Evolutionary conservation across 371 early-diverging fungal genomes (phyloP).

Genomic region (Polyrhizophydium stewartii): DNA sequence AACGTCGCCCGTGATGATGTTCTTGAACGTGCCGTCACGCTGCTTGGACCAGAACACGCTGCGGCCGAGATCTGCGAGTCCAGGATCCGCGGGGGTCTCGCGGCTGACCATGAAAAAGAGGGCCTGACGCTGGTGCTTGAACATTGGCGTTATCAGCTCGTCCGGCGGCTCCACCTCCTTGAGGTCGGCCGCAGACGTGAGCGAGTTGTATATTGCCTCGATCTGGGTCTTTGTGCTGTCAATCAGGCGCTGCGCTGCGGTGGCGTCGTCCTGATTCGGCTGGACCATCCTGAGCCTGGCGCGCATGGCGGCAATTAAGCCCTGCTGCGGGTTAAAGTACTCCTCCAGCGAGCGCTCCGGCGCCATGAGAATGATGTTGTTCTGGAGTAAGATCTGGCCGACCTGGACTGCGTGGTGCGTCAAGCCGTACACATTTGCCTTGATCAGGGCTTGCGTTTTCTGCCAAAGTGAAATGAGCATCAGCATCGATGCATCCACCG

Average conservation of each 20-base stretch:
- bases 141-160: constrained; percentile 43
- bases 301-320: neutral
- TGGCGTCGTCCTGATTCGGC: neutral
- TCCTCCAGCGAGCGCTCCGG: neutral
- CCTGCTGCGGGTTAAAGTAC: neutral
- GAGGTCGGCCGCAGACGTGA: constrained; percentile 49
- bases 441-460: neutral
- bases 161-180: constrained; percentile 43
- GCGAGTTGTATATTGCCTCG: constrained; percentile 50
- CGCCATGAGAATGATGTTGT: neutral
- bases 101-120: constrained; percentile 52
- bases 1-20: constrained; percentile 44
- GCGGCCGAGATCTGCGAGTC: neutral
- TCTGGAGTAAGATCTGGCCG: neutral
- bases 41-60: neutral
- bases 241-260: neutral
- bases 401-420: neutral
- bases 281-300: neutral
- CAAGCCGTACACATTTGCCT: neutral
- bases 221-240: constrained; percentile 44
- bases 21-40: constrained; percentile 24
- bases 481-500: no score
- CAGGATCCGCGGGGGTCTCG: constrained; percentile 21
- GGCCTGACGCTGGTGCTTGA: constrained; percentile 61
- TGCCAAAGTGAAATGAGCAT: no score